Evolutionary conservation across 495 filamentous ascomycete species (phyloP).

Genomic region (Chaetomidium leptoderma): DNA sequence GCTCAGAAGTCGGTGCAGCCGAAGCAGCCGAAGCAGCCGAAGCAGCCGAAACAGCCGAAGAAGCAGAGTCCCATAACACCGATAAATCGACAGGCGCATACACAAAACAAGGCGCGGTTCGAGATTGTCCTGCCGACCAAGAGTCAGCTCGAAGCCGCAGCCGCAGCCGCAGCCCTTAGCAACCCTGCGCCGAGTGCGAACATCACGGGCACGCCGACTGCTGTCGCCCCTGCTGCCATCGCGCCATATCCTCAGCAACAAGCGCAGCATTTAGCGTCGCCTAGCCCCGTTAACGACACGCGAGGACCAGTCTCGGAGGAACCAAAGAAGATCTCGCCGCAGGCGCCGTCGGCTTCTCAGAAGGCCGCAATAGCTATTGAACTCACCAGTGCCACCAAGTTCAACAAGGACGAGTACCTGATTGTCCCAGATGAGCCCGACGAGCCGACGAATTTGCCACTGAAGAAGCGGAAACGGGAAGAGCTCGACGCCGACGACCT

Average conservation of each 20-base stretch:
- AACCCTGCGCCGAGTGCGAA: not conserved
- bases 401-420: constrained; percentile 41
- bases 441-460: constrained; percentile 38
- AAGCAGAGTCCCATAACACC: constrained; percentile 15
- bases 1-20: constrained; percentile 23
- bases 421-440: constrained; percentile 41
- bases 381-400: constrained; percentile 28
- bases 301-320: not conserved
- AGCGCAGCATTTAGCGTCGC: not conserved
- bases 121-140: constrained; percentile 37
- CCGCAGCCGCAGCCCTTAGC: constrained; percentile 13
- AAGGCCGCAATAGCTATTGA: constrained; percentile 36
- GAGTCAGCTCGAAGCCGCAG: constrained; percentile 24
- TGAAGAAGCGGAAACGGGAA: constrained; percentile 37
- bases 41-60: constrained; percentile 24
- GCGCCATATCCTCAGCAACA: constrained; percentile 1
- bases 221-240: not conserved
- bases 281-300: not conserved
- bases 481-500: constrained; percentile 42
- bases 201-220: not conserved
- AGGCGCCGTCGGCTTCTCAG: constrained; percentile 17
- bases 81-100: constrained; percentile 23
- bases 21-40: constrained; percentile 24
- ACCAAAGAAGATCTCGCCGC: constrained; percentile 7
- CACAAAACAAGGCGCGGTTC: constrained; percentile 28